Conservation (phyloP, 148 eudicot genomes). For the Rhododendron simsii region DNA sequence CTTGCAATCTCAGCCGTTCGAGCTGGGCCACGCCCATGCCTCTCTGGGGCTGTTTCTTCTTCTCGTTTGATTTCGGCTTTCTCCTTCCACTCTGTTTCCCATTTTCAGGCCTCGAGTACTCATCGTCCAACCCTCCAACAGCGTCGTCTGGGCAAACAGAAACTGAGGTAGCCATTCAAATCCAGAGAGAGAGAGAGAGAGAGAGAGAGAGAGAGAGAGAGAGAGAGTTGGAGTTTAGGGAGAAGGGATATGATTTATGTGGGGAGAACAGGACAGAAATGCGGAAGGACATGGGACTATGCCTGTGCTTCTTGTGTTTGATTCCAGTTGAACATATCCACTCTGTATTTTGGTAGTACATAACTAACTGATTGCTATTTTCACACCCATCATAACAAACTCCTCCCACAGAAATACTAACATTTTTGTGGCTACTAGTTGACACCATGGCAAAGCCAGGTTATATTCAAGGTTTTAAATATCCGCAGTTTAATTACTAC, state of each 20-base stretch:
- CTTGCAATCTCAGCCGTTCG: conserved; percentile 29
- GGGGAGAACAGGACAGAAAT: conserved; percentile 17
- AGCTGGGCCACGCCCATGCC: conserved; percentile 79
- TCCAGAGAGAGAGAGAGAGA: not conserved
- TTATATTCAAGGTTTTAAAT: not conserved
- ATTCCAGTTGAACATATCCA: not conserved
- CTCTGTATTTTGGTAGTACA: not conserved
- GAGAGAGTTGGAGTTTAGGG: not conserved
- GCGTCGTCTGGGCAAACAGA: conserved; percentile 15
- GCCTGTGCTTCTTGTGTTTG: conserved; percentile 8
- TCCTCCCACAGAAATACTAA: not conserved
- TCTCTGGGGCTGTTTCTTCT: conserved; percentile 41
- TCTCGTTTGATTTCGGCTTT: conserved; percentile 18
- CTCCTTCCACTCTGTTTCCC: conserved; percentile 18
- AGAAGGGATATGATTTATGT: not conserved
- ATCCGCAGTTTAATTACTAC: not conserved
- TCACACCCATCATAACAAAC: not conserved
- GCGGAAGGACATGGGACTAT: conserved; percentile 12
- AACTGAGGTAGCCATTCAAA: conserved; percentile 21
- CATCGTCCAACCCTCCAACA: not conserved
- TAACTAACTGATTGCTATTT: not conserved
- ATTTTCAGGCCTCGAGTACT: not conserved
- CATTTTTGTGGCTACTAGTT: not conserved
- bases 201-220: not conserved
- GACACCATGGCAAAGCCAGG: not conserved